A percentile compares a stretch with the other conserved stretches of the same genome.
These are phyloP conservation scores for Colletotrichum costaricense DNA, from an alignment of 2,329 filamentous ascomycete species.

Conservation along the genomic window DNA sequence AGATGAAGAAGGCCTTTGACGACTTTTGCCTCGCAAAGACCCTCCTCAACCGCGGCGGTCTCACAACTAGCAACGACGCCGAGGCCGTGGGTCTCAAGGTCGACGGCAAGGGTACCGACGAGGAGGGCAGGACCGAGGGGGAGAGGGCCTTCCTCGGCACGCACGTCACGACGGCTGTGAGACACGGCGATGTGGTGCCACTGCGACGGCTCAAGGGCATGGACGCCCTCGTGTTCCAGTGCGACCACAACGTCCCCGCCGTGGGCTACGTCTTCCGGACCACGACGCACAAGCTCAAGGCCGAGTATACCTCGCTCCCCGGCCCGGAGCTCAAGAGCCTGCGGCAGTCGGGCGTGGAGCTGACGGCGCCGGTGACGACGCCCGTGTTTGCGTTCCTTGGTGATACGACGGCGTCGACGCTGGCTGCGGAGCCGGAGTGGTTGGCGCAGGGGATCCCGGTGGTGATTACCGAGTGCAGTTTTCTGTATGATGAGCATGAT, in stretches of 20 bases:
- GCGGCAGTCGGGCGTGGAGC: conserved; percentile 48
- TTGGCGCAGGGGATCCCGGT: conserved; percentile 52
- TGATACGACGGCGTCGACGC: conserved; percentile 55
- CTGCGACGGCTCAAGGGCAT: conserved; percentile 50
- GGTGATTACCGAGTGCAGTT: conserved; percentile 63
- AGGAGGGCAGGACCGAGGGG: conserved; percentile 34
- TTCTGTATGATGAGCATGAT: conserved; percentile 55
- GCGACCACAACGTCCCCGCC: conserved; percentile 60
- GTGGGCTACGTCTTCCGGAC: conserved; percentile 58
- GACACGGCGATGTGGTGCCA: conserved; percentile 48
- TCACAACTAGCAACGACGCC: conserved; percentile 44
- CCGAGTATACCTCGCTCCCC: conserved; percentile 48
- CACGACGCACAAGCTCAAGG: conserved; percentile 51
- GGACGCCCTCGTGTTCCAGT: conserved; percentile 55
- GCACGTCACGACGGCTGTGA: conserved; percentile 52
- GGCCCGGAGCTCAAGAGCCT: conserved; percentile 52
- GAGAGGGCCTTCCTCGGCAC: conserved; percentile 47
- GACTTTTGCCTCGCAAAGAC: conserved; percentile 53
- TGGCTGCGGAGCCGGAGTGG: conserved; percentile 54
- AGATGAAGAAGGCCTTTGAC: conserved; percentile 53
- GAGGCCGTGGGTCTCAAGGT: conserved; percentile 33
- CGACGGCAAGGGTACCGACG: conserved; percentile 34
- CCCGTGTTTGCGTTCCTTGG: conserved; percentile 61
- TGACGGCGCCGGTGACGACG: conserved; percentile 52
- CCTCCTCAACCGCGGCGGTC: conserved; percentile 54